Evolutionary conservation across 352 stramenopile species (phyloP), one percentile per base, ranked within the genome.

Genomic region (Blastocystis sp.): DNA sequence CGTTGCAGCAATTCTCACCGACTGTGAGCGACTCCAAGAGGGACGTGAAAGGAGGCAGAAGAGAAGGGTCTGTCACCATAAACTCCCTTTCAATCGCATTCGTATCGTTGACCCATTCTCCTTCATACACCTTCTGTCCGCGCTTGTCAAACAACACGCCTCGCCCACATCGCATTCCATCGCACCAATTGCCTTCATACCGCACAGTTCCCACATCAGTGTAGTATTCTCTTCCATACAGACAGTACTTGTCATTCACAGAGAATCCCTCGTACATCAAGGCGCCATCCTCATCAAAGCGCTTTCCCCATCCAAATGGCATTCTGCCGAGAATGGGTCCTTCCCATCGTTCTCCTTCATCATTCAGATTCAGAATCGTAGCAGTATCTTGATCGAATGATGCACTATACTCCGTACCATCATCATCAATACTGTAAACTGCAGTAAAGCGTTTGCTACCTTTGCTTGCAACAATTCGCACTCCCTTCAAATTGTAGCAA

Each of bases 301-400:
- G 19, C 23, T 38, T 23, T 23, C 74, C 74, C 74, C 74, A 84
- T 14, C 74, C 74, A 84, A 53, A 84, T 17, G 74, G 74, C 59
- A n/a, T 67, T 48, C n/a, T 14, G 2, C 28, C 56, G n/a, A 67
- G 38, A 56, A 28, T 28, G 17, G 40, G 52, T 4, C 74, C 74
- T 7, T 84, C 74, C 74, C 74, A 84, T 38, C 74, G 48, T 23
- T 52, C 19, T 23, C 74, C 74, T 4, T 4, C 7, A n/a, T 62
- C 60, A 38, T 28, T 69, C 11, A 70, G 14, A 84, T 84, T 53
- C 17, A 84, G 11, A 84, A 84, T 69, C 21, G 3, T 38, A 7
- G 5, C 48, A 7, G 48, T 56, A 7, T 56, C 48, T 56, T 56
- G 48, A 56, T 56, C 48, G 48, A 56, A 56, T 17, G 5, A 7